Conservation (phyloP, 1,284 basidiomycete genomes). For the Austroboletus niveus region DNA sequence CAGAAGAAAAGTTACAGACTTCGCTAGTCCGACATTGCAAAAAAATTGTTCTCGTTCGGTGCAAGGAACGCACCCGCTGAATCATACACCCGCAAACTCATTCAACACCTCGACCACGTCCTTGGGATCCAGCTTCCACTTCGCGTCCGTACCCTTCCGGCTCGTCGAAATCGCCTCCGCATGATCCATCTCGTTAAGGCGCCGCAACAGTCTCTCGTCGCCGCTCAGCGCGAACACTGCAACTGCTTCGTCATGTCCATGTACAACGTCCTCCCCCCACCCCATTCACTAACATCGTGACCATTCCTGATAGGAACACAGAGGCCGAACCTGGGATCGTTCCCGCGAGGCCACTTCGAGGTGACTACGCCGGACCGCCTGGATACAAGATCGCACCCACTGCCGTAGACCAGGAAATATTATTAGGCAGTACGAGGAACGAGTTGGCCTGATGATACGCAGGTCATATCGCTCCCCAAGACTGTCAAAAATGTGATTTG, state of each 20-base stretch:
- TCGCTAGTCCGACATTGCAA: no score
- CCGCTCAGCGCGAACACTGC: constrained; percentile 68
- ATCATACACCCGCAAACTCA: constrained; percentile 8
- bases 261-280: not conserved
- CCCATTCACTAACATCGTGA: not conserved
- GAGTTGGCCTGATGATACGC: constrained; percentile 72
- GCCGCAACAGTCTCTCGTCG: constrained; percentile 72
- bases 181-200: constrained; percentile 69
- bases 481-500: constrained; percentile 87
- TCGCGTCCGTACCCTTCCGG: constrained; percentile 69
- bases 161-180: constrained; percentile 71
- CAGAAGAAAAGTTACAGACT: no score
- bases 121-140: constrained; percentile 59
- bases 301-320: not conserved
- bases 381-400: constrained; percentile 74
- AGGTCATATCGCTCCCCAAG: constrained; percentile 79
- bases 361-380: constrained; percentile 3
- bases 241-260: constrained; percentile 44
- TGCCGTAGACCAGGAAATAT: constrained; percentile 78
- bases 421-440: constrained; percentile 84
- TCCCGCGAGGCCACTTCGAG: constrained; percentile 31
- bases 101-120: constrained; percentile 38
- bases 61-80: no score
- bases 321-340: not conserved
- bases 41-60: no score